A percentile compares a stretch with the other conserved stretches of the same genome.
Evolutionary conservation across 768 basidiomycete genomes (phyloP).

Genomic region (Calvatia gigantea): DNA sequence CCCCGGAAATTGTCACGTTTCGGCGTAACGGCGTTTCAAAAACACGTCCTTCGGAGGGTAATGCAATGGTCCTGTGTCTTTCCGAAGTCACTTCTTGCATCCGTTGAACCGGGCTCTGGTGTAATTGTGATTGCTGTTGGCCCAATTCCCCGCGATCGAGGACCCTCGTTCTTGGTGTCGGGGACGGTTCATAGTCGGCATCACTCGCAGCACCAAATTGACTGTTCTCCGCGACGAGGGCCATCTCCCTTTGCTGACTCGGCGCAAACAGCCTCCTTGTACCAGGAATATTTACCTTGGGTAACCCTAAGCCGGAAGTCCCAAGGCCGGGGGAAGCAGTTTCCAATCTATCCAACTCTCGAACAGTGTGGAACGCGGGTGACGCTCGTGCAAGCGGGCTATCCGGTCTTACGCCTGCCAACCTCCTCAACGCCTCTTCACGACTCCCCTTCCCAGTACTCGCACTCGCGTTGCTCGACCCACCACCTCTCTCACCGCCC

Average conservation of each 20-base stretch:
- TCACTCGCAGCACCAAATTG: background rate
- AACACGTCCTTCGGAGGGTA: constrained; percentile 52
- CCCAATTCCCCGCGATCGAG: constrained; percentile 16
- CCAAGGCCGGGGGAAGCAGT: constrained; percentile 21
- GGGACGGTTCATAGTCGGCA: constrained; percentile 12
- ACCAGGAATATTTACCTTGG: constrained; percentile 7
- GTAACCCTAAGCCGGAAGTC: constrained; percentile 6
- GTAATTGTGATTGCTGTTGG: constrained; percentile 15
- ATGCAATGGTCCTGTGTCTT: constrained; percentile 43
- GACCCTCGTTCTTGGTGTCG: constrained; percentile 14
- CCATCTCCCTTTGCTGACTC: constrained; percentile 50
- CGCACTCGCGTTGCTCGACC: constrained; percentile 21
- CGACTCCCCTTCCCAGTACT: constrained; percentile 31
- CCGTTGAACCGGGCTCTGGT: constrained; percentile 1
- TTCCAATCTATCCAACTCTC: constrained; percentile 24
- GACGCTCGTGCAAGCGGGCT: constrained; percentile 34
- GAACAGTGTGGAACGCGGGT: constrained; percentile 27
- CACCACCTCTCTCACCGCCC: constrained; percentile 17
- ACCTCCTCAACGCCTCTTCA: constrained; percentile 35
- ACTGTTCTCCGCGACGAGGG: constrained; percentile 19
- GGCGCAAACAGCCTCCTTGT: constrained; percentile 56
- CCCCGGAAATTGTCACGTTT: constrained; percentile 9
- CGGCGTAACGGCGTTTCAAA: constrained; percentile 45
- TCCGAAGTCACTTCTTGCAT: constrained; percentile 26
- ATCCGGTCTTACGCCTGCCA: constrained; percentile 30